Conservation (phyloP, 495 filamentous ascomycete species). For the Penicillium goetzii region DNA sequence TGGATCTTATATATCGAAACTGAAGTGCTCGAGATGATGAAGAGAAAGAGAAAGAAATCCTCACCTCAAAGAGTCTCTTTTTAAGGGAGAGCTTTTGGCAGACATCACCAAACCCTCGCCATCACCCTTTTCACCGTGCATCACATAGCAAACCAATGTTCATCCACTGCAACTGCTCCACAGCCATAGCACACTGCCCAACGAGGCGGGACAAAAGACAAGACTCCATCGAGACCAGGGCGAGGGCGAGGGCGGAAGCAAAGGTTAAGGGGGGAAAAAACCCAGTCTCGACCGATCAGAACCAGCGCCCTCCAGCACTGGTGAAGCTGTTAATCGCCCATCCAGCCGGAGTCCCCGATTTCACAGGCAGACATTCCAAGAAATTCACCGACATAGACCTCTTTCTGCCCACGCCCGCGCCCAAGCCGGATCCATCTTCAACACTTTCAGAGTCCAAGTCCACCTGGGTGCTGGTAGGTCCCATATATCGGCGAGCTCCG, state of each 20-base stretch:
- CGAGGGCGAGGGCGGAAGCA: background rate
- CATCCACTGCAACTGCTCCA: background rate
- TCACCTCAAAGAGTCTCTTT: background rate
- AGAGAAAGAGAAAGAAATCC: background rate
- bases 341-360: slow-evolving; percentile 8
- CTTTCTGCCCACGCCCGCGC: background rate
- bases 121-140: background rate
- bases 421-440: background rate
- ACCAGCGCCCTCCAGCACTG: background rate
- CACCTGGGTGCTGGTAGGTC: background rate
- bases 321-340: slow-evolving; percentile 9
- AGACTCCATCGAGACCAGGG: slow-evolving; percentile 4
- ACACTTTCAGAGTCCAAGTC: background rate
- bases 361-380: background rate
- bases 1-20: background rate
- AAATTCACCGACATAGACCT: background rate
- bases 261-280: background rate
- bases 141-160: slow-evolving; percentile 2
- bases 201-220: background rate
- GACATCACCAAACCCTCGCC: background rate
- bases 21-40: background rate
- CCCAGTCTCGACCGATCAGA: background rate
- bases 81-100: background rate
- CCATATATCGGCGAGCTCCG: slow-evolving; percentile 8
- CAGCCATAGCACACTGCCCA: slow-evolving; percentile 4